These are phyloP conservation scores for Epichloe coenophiala DNA, from an alignment of 2,329 filamentous ascomycete species.

Conservation along the genomic window DNA sequence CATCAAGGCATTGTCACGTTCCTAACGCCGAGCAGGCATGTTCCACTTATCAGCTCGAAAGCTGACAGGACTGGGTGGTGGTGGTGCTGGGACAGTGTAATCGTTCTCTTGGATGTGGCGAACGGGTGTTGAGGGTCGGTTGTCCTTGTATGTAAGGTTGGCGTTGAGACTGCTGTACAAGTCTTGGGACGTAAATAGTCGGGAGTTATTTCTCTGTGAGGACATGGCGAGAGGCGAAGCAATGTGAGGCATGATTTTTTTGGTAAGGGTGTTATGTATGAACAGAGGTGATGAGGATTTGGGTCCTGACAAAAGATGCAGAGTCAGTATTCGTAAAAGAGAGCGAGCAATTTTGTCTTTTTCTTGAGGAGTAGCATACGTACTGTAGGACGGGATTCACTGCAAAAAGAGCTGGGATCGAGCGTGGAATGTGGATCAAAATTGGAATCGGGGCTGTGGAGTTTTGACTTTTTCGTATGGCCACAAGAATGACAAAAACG, in stretches of 20 bases:
- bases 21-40: conserved; percentile 1
- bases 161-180: conserved; percentile 40
- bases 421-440: background rate
- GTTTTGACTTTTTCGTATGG: background rate
- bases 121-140: conserved; percentile 30
- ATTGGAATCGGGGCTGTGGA: background rate
- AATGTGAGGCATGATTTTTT: conserved; percentile 20
- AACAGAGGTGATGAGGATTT: no score
- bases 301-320: background rate
- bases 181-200: conserved; percentile 33
- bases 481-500: background rate
- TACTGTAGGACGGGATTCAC: background rate
- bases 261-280: background rate
- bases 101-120: conserved; percentile 42
- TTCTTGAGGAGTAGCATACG: background rate
- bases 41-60: conserved; percentile 33
- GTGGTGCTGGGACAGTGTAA: conserved; percentile 51
- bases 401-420: background rate
- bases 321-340: background rate
- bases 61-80: conserved; percentile 50
- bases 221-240: conserved; percentile 34
- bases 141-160: conserved; percentile 31
- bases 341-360: background rate
- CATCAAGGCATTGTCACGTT: background rate
- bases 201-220: conserved; percentile 29